Evolutionary conservation across 2,329 filamentous ascomycete species (phyloP), one percentile per base, ranked within the genome.

Genomic region (Orbilia brochopaga): DNA sequence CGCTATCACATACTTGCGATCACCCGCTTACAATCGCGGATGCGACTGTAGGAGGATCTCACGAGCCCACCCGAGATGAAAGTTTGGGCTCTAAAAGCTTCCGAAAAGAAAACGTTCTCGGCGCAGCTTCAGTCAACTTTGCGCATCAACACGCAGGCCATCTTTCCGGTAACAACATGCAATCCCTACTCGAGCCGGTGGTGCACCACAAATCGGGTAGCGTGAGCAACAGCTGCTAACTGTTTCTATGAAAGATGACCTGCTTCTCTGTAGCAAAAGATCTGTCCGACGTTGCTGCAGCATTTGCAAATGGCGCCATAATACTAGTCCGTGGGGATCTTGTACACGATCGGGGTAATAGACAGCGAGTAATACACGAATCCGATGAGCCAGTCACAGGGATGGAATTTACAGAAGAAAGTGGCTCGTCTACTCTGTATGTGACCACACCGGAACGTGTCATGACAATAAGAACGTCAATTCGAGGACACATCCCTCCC

Each of bases 351-450:
- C 87, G 94, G 65, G 94, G 95, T 21, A 92, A 93, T 10, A 92
- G 91, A 78, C 94, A 99, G 79, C 87, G 94, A 59, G 94, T 93
- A 35, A 91, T 99, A 8, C 94, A 96, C 80, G 94, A 99, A 78
- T 96, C 92, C 0, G 92, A 97, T 76, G 94, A 99, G 79, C 95
- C 94, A 0, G 88, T 99, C 8, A 99, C 94, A 0, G 93, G 92
- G 1, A 87, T 99, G 13, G 90, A 94, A 77, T 89, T 96, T 72
- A 75, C 74, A 3, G 48, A 57, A 17, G 83, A 84, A 50, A 86
- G 88, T 58, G 81, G 82, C 69, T 6, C 83, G 81, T 74, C 77
- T 85, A 93, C 90, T 0, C 83, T 99, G 0, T 97, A 96, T 79
- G 90, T 99, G 63, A 90, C 92, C 2, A 99, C 94, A 0, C 97